Base-by-base conservation (phyloP, 768 basidiomycete species). In the Macrolepiota dolichaula region DNA sequence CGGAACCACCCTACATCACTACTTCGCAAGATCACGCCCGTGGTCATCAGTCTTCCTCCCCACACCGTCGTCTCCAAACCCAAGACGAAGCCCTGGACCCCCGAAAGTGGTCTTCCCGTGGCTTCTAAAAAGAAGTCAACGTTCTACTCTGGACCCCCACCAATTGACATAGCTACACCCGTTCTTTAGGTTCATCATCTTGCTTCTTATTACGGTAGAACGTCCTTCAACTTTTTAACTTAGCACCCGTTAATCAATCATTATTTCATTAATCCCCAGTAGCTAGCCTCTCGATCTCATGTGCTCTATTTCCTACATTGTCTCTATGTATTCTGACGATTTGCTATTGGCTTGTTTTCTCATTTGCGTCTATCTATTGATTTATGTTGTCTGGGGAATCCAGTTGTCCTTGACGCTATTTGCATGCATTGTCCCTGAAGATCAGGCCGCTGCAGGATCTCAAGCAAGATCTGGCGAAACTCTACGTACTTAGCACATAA, bases 41-140 rank as follows among this genome's bases (percentile, higher is more conserved):
- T 51, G 59, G 66, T 32, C 70, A 71, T 55, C 74, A 69, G 61
- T 70, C 69, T 64, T 63, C 72, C 59, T 72, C 76, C 40, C 72
- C 79, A 7, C 74, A 82, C 67, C 81, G 82, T 66, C 84, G 81
- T 65, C 66, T 65, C 55, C 73, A 75, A 67, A 71, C 70, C 63
- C 73, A 72, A 57, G 79, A 79, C 63, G 76, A 77, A 52, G 72
- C 70, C 53, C 71, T 73, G 51, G 82, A 83, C 67, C 73, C 76
- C 64, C 79, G 77, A 68, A 81, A 81, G 70, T 85, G 81, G 80
- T 68, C 76, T 69, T 55, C 52, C 44, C 73, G 77, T 69, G 74
- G 77, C 66, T 79, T 78, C 67, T 83, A 73, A 81, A 74, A 71
- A 73, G 66, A 72, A 70, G 70, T 55, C 52, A 58, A 57, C 50